Evolutionary conservation across 2,329 filamentous ascomycete species (phyloP).

Genomic region (Colletotrichum sp.): DNA sequence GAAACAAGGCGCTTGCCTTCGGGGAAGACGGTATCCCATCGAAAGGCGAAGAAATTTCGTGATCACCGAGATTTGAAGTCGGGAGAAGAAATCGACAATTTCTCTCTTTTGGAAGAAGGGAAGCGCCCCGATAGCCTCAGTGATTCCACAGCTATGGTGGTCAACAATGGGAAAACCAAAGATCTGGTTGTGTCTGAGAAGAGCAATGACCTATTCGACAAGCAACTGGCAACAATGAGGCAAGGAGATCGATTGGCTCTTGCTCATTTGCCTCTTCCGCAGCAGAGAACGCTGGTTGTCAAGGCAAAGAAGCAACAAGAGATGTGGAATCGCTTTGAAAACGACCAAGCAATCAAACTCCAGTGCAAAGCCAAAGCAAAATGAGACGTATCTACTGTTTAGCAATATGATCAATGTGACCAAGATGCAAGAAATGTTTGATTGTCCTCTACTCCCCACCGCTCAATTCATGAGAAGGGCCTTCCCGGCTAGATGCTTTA

Average conservation of each 20-base stretch:
- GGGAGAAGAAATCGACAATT: too few relatives aligned
- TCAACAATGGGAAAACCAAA: not conserved
- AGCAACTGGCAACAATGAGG: slow-evolving; percentile 29
- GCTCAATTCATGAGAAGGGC: not conserved
- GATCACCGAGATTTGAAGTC: not conserved
- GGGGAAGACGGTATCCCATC: slow-evolving; percentile 36
- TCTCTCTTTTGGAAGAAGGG: not conserved
- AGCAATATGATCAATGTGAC: not conserved
- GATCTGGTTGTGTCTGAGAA: slow-evolving; percentile 4
- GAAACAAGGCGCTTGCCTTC: slow-evolving; percentile 37
- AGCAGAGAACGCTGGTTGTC: slow-evolving; percentile 31
- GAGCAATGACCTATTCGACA: slow-evolving; percentile 7
- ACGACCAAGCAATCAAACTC: slow-evolving; percentile 22
- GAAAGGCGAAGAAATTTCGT: not conserved
- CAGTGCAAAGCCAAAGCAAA: not conserved
- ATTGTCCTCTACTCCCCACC: not conserved
- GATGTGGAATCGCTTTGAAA: slow-evolving; percentile 23
- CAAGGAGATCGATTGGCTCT: slow-evolving; percentile 28
- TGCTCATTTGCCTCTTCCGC: slow-evolving; percentile 29
- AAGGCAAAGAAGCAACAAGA: slow-evolving; percentile 33
- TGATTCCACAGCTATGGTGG: rapidly evolving
- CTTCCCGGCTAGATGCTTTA: not conserved
- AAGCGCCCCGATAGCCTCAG: not conserved
- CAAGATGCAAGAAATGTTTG: not conserved
- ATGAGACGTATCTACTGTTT: not conserved